Percentiles rank a stretch among this genome's conserved stretches.
Evolutionary conservation across 352 stramenopile species (phyloP).

Genomic region (Phytophthora sansomeana): DNA sequence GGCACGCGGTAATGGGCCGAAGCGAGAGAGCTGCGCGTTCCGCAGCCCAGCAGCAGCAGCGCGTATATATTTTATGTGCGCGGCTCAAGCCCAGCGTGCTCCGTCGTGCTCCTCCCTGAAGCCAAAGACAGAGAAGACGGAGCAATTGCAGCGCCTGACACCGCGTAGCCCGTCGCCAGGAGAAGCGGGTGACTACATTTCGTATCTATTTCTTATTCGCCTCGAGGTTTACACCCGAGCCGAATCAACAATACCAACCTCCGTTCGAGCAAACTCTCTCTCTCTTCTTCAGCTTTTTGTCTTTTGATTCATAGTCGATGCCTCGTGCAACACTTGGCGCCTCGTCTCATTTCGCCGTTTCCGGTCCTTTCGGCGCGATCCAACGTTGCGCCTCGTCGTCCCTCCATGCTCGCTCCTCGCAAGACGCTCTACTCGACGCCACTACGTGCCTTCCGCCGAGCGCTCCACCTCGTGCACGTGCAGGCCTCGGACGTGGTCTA

Average conservation of each 20-base stretch:
- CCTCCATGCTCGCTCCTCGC: conserved; percentile 73
- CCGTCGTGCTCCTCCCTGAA: background rate
- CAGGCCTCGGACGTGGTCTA: conserved; percentile 62
- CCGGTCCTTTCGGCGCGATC: conserved; percentile 22
- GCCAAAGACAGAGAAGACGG: background rate
- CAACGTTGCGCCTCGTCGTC: conserved; percentile 21
- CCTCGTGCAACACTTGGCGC: conserved; percentile 6
- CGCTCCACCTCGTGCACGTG: conserved; percentile 60
- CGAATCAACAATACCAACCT: conserved; percentile 12
- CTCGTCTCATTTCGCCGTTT: conserved; percentile 33
- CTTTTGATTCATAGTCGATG: background rate
- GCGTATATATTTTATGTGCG: conserved; percentile 22
- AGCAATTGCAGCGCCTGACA: background rate
- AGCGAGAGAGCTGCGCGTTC: background rate
- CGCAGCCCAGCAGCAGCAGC: background rate
- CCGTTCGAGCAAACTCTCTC: background rate
- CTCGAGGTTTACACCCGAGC: conserved; percentile 5
- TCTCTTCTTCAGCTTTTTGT: background rate
- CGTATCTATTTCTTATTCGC: conserved; percentile 15
- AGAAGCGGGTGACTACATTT: background rate
- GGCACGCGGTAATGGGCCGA: conserved; percentile 50
- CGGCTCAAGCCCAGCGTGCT: conserved; percentile 1
- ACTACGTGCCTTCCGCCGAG: conserved; percentile 60
- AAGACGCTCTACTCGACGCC: conserved; percentile 87
- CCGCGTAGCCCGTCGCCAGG: background rate